Evolutionary conservation across 306 rosid genomes (phyloP).

Genomic region (Lithocarpus polystachyus): DNA sequence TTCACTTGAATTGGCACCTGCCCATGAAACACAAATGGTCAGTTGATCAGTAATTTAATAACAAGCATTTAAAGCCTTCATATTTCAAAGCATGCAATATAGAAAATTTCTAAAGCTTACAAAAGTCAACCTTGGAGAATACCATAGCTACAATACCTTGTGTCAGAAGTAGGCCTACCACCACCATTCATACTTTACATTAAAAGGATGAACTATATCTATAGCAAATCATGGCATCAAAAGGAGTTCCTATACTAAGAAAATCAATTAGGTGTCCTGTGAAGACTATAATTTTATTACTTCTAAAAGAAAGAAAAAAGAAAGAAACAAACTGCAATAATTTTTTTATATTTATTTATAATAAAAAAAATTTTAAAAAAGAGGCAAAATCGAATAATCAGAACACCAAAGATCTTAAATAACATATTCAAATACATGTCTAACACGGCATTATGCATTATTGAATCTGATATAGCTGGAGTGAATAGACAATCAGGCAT

Average conservation of each 20-base stretch:
- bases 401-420: too few relatives aligned
- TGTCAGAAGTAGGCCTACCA: background rate
- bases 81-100: background rate
- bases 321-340: too few relatives aligned
- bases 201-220: background rate
- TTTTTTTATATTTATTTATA: too few relatives aligned
- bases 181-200: background rate
- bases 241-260: background rate
- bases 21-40: slow-evolving; percentile 4
- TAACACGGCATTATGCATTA: too few relatives aligned
- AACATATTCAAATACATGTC: too few relatives aligned
- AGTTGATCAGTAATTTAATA: background rate
- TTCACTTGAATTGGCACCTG: slow-evolving; percentile 98
- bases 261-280: background rate
- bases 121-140: background rate
- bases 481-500: background rate
- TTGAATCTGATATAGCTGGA: too few relatives aligned
- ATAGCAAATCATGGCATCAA: background rate
- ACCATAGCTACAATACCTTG: background rate
- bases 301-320: too few relatives aligned
- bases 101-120: background rate
- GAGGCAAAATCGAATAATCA: too few relatives aligned
- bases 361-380: too few relatives aligned
- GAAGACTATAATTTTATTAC: too few relatives aligned
- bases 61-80: background rate